phyloP scores from a whole-genome alignment of 768 basidiomycete species.

The Leucosporidium creatinivorum region DNA sequence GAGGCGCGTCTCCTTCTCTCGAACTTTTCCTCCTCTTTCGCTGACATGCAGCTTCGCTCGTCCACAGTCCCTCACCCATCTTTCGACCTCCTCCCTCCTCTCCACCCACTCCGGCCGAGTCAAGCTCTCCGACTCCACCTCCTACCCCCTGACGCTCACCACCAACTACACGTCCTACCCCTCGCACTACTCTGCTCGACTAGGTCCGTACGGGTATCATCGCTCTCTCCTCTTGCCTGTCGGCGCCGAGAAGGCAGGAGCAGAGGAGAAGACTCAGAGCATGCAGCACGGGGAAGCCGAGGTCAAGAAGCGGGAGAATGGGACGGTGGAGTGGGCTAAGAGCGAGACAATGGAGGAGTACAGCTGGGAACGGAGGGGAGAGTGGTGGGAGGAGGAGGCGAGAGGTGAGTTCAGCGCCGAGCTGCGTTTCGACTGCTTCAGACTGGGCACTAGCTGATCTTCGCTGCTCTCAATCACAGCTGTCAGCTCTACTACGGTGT shows the following conservation, averaged over 20 bases:
- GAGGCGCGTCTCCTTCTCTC: not conserved
- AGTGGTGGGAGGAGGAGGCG: conserved; percentile 4
- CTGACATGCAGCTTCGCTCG: not conserved
- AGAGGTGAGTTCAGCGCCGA: not conserved
- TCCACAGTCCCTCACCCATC: not conserved
- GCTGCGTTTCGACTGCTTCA: too few species aligned
- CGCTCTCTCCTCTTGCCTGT: not conserved
- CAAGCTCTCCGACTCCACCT: not conserved
- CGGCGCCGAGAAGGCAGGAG: not conserved
- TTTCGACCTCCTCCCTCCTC: too few species aligned
- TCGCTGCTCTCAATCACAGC: not conserved
- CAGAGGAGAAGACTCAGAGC: not conserved
- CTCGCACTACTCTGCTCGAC: not conserved
- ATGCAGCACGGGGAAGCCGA: not conserved
- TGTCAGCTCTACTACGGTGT: not conserved
- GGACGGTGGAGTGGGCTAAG: not conserved
- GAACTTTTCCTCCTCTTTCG: not conserved
- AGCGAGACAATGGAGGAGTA: conserved; percentile 7
- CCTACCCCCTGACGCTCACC: conserved; percentile 7
- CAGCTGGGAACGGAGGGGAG: not conserved
- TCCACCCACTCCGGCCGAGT: not conserved
- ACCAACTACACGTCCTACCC: conserved; percentile 13
- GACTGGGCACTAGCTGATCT: not conserved
- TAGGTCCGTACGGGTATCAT: conserved; percentile 4
- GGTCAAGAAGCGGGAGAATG: not conserved